Evolutionary conservation across 1,284 basidiomycete genomes (phyloP).

Genomic region (Neotropicomus parvogracilis): DNA sequence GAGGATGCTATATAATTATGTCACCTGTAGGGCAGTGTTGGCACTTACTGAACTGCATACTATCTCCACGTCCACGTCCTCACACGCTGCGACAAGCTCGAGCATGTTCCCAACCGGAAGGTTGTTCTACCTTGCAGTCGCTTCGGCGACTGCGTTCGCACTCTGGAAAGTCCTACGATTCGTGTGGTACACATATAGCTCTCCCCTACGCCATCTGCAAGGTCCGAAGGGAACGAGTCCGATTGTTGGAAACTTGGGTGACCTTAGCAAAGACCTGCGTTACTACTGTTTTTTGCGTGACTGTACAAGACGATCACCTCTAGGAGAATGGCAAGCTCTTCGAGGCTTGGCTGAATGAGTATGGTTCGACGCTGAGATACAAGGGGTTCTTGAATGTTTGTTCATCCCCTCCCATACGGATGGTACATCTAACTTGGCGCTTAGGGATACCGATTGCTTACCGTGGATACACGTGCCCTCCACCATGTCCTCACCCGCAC

Average conservation of each 20-base stretch:
- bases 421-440: too few species aligned
- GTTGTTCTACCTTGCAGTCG: neutral
- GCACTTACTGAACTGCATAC: too few species aligned
- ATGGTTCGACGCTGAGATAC: slow-evolving; percentile 50
- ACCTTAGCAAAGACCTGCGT: slow-evolving; percentile 11
- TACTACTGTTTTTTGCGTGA: neutral
- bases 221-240: slow-evolving; percentile 10
- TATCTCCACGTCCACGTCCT: neutral
- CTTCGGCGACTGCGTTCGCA: neutral
- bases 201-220: slow-evolving; percentile 8
- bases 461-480: slow-evolving; percentile 35
- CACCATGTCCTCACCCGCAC: slow-evolving; percentile 38
- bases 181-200: slow-evolving; percentile 1
- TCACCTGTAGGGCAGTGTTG: neutral
- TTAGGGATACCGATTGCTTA: slow-evolving; percentile 27
- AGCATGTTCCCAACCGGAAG: neutral
- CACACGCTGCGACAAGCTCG: too few species aligned
- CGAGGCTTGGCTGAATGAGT: slow-evolving; percentile 45
- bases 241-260: slow-evolving; percentile 9
- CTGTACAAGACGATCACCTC: neutral
- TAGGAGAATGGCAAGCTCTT: slow-evolving; percentile 2
- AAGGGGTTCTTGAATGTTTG: slow-evolving; percentile 30
- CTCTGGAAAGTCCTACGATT: slow-evolving; percentile 4
- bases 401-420: neutral
- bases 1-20: neutral